These are phyloP conservation scores for Herpetomonas tarakana DNA, from an alignment of 208 protist genomes.

Conservation along the genomic window DNA sequence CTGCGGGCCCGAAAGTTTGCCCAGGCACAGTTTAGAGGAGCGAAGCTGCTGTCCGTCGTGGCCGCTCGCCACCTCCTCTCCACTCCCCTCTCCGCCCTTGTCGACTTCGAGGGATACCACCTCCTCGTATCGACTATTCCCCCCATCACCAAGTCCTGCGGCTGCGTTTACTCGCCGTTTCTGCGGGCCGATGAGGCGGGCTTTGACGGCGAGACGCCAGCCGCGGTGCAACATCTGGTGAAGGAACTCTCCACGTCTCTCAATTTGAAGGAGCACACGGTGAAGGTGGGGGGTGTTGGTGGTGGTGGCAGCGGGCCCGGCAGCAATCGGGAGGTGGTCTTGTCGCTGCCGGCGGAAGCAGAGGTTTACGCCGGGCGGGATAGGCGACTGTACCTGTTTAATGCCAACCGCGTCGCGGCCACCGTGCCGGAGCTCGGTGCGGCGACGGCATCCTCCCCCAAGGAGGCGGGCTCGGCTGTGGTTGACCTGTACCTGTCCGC, in stretches of 20 bases:
- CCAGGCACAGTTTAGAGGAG: constrained; percentile 19
- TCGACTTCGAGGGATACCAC: constrained; percentile 54
- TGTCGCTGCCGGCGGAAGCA: constrained; percentile 11
- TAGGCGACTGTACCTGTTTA: constrained; percentile 66
- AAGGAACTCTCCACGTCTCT: constrained; percentile 26
- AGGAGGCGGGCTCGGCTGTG: no score
- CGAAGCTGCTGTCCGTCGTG: constrained; percentile 35
- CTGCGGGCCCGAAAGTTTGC: constrained; percentile 28
- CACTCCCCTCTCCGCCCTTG: constrained; percentile 41
- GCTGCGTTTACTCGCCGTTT: constrained; percentile 14
- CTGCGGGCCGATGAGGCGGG: constrained; percentile 1
- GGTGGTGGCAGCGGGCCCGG: background rate
- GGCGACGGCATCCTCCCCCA: background rate
- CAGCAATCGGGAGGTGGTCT: no score
- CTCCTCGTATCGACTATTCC: constrained; percentile 60
- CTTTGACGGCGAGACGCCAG: constrained; percentile 15
- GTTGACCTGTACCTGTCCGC: background rate
- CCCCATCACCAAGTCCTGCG: constrained; percentile 12
- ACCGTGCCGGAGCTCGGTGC: background rate
- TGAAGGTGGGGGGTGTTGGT: constrained; percentile 7
- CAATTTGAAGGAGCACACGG: constrained; percentile 22
- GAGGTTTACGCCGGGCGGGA: constrained; percentile 52
- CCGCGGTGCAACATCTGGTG: constrained; percentile 29
- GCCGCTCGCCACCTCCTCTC: constrained; percentile 48
- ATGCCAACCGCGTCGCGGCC: constrained; percentile 13